A percentile compares a stretch with the other conserved stretches of the same genome.
Conservation (phyloP, 179 eudicot species). For the Drosera spatulata region DNA sequence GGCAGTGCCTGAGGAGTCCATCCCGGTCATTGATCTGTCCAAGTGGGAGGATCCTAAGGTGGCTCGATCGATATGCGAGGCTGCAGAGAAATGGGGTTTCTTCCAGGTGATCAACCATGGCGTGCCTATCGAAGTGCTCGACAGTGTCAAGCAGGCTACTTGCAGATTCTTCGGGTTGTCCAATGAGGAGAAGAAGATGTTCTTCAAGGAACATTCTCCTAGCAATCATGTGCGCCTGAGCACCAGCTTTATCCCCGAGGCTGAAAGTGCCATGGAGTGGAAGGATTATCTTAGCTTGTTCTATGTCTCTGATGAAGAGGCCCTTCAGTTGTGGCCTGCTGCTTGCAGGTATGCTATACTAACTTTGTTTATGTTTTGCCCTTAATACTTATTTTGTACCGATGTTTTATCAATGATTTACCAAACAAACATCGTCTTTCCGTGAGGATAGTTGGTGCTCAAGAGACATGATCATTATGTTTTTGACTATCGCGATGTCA, state of each 20-base stretch:
- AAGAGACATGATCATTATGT: too few relatives aligned
- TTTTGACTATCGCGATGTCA: too few relatives aligned
- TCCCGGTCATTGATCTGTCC: conserved; percentile 37
- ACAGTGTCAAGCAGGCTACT: conserved; percentile 29
- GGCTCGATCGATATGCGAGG: conserved; percentile 22
- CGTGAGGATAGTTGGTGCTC: too few relatives aligned
- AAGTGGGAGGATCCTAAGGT: conserved; percentile 23
- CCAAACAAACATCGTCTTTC: too few relatives aligned
- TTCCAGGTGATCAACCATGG: conserved; percentile 40
- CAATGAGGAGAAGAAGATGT: conserved; percentile 30
- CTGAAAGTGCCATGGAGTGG: conserved; percentile 46
- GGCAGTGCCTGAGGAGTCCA: conserved; percentile 11
- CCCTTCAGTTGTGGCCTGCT: conserved; percentile 32
- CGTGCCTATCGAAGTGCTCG: conserved; percentile 29
- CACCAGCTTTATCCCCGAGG: conserved; percentile 39
- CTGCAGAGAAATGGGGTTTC: conserved; percentile 10
- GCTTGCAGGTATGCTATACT: conserved; percentile 20
- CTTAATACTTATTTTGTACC: too few relatives aligned
- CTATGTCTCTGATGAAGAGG: conserved; percentile 26
- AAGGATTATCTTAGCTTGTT: conserved; percentile 45
- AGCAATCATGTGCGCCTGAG: conserved; percentile 24
- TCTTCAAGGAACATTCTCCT: conserved; percentile 31
- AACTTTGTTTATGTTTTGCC: background rate
- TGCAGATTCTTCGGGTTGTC: conserved; percentile 24
- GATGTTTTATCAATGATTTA: too few relatives aligned